Evolutionary conservation across 1,284 basidiomycete genomes (phyloP).

Genomic region (Fistulina hepatica): DNA sequence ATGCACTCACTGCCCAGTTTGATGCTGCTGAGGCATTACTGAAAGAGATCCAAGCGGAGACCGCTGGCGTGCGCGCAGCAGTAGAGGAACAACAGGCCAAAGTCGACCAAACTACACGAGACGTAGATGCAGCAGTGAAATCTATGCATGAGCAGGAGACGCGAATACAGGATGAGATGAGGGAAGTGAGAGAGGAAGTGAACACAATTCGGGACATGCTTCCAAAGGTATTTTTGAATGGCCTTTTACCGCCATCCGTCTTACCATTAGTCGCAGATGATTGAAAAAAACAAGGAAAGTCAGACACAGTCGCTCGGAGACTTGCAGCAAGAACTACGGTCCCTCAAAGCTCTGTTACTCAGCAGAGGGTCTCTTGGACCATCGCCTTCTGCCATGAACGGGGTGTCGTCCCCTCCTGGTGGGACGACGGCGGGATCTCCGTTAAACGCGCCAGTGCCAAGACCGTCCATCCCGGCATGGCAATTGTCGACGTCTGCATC

Average conservation of each 20-base stretch:
- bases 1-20: constrained; percentile 82
- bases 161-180: constrained; percentile 81
- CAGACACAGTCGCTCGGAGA: constrained; percentile 73
- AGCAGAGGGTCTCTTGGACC: too few relatives aligned
- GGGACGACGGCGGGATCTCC: too few relatives aligned
- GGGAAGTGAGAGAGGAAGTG: constrained; percentile 86
- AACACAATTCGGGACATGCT: constrained; percentile 85
- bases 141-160: constrained; percentile 72
- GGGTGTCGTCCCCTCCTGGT: too few relatives aligned
- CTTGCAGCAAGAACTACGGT: constrained; percentile 91
- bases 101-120: constrained; percentile 68
- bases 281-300: constrained; percentile 84
- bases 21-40: constrained; percentile 83
- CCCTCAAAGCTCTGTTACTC: constrained; percentile 86
- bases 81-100: constrained; percentile 77
- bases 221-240: constrained; percentile 54
- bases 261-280: constrained; percentile 49
- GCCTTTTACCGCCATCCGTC: constrained; percentile 2
- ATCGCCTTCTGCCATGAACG: too few relatives aligned
- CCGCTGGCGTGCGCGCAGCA: constrained; percentile 59
- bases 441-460: too few relatives aligned
- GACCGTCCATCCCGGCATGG: constrained; percentile 83
- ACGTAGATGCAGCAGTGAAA: constrained; percentile 70
- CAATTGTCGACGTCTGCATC: constrained; percentile 41
- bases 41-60: constrained; percentile 73